phyloP scores from a whole-genome alignment of 257 asterid genomes.

The Salvia rosmarinus region DNA sequence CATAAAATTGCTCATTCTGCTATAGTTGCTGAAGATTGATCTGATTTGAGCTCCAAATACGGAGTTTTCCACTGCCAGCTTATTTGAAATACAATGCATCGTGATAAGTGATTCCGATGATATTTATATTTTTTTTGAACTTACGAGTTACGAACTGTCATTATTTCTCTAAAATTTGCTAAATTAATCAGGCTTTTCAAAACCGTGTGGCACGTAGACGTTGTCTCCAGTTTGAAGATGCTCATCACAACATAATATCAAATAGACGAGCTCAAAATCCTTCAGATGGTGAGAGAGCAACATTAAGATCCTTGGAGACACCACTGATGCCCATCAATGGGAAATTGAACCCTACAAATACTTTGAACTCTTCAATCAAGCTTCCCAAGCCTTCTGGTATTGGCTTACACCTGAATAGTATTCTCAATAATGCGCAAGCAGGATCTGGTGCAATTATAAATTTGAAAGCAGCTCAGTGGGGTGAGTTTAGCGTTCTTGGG shows the following conservation, averaged over 20 bases:
- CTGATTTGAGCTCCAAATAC: not conserved
- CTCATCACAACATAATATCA: slow-evolving; percentile 35
- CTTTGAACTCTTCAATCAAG: slow-evolving; percentile 34
- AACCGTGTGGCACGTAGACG: slow-evolving; percentile 56
- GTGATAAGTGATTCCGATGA: slow-evolving; percentile 16
- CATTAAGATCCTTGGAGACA: slow-evolving; percentile 38
- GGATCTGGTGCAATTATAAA: slow-evolving; percentile 29
- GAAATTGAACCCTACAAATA: slow-evolving; percentile 39
- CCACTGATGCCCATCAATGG: slow-evolving; percentile 33
- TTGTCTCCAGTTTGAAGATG: slow-evolving; percentile 72
- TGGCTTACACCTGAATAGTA: slow-evolving; percentile 41
- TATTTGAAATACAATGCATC: not conserved
- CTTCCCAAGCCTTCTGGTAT: slow-evolving; percentile 58
- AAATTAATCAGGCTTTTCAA: slow-evolving; percentile 46
- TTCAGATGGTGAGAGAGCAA: slow-evolving; percentile 44
- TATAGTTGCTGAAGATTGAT: slow-evolving; percentile 14
- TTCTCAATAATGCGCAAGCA: slow-evolving; percentile 31
- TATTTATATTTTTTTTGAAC: not conserved
- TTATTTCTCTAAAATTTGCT: slow-evolving; percentile 26
- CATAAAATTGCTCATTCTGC: not conserved
- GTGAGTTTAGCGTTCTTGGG: slow-evolving; percentile 27
- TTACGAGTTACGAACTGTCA: not conserved
- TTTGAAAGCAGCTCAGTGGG: slow-evolving; percentile 34
- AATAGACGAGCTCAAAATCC: slow-evolving; percentile 34
- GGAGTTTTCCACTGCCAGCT: not conserved